Conservation (phyloP, 1,284 basidiomycete genomes). For the Prillingera fragicola region DNA sequence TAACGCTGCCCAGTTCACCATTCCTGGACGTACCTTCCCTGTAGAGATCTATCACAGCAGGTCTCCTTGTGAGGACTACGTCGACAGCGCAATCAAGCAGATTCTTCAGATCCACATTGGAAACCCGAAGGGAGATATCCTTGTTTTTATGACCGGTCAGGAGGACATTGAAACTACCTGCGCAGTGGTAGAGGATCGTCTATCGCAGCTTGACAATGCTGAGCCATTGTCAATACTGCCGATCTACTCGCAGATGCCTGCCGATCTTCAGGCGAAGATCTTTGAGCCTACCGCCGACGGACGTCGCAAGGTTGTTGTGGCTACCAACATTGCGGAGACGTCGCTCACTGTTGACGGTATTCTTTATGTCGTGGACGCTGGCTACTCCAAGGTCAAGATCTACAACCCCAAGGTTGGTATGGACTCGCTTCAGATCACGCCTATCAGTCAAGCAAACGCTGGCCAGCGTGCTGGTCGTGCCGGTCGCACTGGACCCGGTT, state of each 20-base stretch:
- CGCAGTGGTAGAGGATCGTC: constrained; percentile 80
- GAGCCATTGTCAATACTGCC: constrained; percentile 80
- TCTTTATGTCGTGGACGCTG: constrained; percentile 90
- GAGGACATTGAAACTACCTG: constrained; percentile 98
- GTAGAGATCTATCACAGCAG: constrained; percentile 95
- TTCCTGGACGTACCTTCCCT: constrained; percentile 96
- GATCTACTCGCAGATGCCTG: constrained; percentile 99
- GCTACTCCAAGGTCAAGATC: constrained; percentile 96
- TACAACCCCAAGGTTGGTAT: constrained; percentile 99
- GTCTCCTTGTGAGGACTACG: constrained; percentile 97
- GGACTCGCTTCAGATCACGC: constrained; percentile 98
- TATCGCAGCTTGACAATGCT: constrained; percentile 85
- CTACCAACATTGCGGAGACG: constrained; percentile 98
- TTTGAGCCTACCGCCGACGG: constrained; percentile 94
- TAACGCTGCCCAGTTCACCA: constrained; percentile 89
- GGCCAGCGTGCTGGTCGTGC: constrained; percentile 94
- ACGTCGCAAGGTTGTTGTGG: constrained; percentile 91
- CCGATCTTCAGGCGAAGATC: constrained; percentile 96
- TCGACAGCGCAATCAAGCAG: constrained; percentile 96
- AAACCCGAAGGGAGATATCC: constrained; percentile 86
- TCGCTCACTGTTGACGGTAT: constrained; percentile 97
- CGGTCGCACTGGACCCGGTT: constrained; percentile 88
- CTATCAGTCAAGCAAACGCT: constrained; percentile 95
- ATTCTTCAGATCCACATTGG: constrained; percentile 94
- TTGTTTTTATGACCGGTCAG: constrained; percentile 99